Evolutionary conservation across 73 alveolate genomes (phyloP), one percentile per base, ranked within the genome.

Genomic region (Paraurostyla sp.): DNA sequence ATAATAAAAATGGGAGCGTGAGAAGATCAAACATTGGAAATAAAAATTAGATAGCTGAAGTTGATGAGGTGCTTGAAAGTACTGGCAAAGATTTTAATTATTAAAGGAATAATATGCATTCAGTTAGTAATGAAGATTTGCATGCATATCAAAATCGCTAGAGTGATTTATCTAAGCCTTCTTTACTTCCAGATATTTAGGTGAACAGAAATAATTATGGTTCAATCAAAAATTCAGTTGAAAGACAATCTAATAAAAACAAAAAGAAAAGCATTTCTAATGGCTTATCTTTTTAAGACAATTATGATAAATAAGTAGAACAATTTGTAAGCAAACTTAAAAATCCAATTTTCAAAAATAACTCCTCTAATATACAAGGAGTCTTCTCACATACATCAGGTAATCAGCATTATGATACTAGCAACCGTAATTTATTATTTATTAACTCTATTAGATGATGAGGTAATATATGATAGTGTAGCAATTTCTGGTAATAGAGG

Each of bases 261-360:
- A n/a, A n/a, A 16, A 60, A 60, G 9, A 60, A 33, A 60, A 25
- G 78, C 13, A 23, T 3, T 18, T 60, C 78, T 29, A 9, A 32
- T 23, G 45, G 50, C 3, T 50, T 20, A 3, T 16, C 78, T 11
- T 60, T 9, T 60, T 27, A 60, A 25, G 78, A 60, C 32, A 60
- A 25, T 60, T 60, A 60, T 60, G 78, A 60, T 9, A 60, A 27
- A 60, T 60, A 60, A 60, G 78, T 60, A 29, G 78, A 60, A 3
- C 22, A 25, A 45, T 60, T 60, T 23, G 78, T 60, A 9, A 60
- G 50, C 32, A 60, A 27, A 60, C 9, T 60, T 29, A 60, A 60
- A 27, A 50, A 60, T 11, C 78, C 78, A 3, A 27, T 60, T 33
- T 60, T 13, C 32, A 60, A 60, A 23, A 60, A 60, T 30, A 60